Conservation (phyloP, 2,329 filamentous ascomycete genomes). For the Aspergillus quadricinctus region DNA sequence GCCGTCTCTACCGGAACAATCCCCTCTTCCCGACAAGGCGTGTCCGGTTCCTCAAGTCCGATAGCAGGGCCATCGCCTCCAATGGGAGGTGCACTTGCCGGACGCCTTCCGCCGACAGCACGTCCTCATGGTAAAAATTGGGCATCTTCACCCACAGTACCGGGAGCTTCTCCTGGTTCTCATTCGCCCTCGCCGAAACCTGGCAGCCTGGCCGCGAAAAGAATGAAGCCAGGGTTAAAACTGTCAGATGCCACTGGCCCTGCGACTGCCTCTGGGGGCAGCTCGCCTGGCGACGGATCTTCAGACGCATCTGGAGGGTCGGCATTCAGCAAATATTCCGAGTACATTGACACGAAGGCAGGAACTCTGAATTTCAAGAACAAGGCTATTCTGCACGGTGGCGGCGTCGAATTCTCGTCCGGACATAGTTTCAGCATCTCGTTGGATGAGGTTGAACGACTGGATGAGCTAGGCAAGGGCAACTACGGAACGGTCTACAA, state of each 20-base stretch:
- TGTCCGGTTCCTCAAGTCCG: constrained; percentile 5
- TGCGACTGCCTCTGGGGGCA: constrained; percentile 44
- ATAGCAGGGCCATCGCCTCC: constrained; percentile 12
- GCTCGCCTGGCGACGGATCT: constrained; percentile 20
- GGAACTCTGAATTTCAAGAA: constrained; percentile 90
- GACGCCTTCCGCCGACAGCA: constrained; percentile 20
- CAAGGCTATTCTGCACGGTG: constrained; percentile 82
- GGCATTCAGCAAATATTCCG: constrained; percentile 64
- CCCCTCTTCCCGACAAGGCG: constrained; percentile 13
- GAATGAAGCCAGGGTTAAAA: constrained; percentile 45
- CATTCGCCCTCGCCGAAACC: constrained; percentile 34
- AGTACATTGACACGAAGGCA: constrained; percentile 87
- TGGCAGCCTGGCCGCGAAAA: constrained; percentile 45
- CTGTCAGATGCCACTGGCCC: constrained; percentile 46
- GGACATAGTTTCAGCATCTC: constrained; percentile 91
- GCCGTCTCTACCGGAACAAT: constrained; percentile 32
- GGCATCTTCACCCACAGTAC: constrained; percentile 24
- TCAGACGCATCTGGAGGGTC: constrained; percentile 31
- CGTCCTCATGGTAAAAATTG: constrained; percentile 33
- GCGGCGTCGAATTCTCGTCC: constrained; percentile 87
- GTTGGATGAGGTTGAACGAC: constrained; percentile 86
- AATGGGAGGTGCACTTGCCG: constrained; percentile 27
- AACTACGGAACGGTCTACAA: constrained; percentile 99
- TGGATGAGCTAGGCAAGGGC: constrained; percentile 92
- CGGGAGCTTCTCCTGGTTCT: constrained; percentile 31